Evolutionary conservation across 163 green algal genomes (phyloP).

Genomic region (Scenedesmus sp.): DNA sequence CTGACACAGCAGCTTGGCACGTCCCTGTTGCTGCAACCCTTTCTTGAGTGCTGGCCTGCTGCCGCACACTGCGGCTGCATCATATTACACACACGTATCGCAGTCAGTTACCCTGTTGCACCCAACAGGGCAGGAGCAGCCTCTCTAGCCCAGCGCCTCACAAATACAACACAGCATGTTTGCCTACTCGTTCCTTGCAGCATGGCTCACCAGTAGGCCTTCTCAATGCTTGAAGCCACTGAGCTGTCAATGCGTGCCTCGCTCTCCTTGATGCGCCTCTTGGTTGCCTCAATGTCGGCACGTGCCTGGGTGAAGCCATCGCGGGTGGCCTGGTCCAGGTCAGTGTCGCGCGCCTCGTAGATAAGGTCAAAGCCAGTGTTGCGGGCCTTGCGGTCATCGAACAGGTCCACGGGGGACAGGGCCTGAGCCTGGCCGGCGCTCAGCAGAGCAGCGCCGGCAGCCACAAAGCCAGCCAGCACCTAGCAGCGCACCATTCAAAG

Average conservation of each 20-base stretch:
- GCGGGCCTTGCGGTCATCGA: conserved; percentile 84
- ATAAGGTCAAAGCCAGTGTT: conserved; percentile 90
- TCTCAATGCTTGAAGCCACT: conserved; percentile 80
- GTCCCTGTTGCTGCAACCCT: background rate
- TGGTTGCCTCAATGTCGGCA: conserved; percentile 73
- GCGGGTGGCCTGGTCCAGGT: conserved; percentile 80
- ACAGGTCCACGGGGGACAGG: conserved; percentile 78
- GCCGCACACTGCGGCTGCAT: no score
- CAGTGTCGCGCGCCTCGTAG: conserved; percentile 90
- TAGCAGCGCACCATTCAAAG: conserved; percentile 71
- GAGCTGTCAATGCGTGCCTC: conserved; percentile 82
- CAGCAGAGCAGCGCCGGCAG: conserved; percentile 74
- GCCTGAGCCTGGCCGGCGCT: conserved; percentile 55
- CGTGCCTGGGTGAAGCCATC: conserved; percentile 86
- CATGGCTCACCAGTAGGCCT: conserved; percentile 94
- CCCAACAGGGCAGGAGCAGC: no score
- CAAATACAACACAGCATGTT: background rate
- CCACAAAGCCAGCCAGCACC: conserved; percentile 85
- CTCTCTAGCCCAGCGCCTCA: background rate
- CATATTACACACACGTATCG: no score
- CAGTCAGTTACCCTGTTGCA: background rate
- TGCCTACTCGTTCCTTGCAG: no score
- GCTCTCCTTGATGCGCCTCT: conserved; percentile 79
- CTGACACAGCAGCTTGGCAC: background rate
- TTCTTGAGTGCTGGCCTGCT: background rate